Percentiles rank a stretch among this genome's conserved stretches.
These are phyloP conservation scores for Calocybe indica DNA, from an alignment of 768 basidiomycete genomes.

Conservation along the genomic window DNA sequence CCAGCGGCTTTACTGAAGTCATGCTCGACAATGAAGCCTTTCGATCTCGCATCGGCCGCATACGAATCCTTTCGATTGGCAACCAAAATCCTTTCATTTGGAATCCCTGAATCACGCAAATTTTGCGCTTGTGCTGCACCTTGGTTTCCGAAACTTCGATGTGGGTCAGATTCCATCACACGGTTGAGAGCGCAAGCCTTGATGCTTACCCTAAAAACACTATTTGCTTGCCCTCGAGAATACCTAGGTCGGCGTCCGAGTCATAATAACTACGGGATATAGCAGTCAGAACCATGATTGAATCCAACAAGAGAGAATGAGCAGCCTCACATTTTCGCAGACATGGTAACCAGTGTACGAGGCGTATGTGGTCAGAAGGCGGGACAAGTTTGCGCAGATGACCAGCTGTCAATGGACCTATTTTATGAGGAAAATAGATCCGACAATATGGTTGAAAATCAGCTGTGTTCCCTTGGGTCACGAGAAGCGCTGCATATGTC, in stretches of 20 bases:
- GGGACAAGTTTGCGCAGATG: no score
- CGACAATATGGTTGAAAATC: no score
- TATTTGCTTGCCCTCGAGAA: constrained; percentile 44
- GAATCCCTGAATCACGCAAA: constrained; percentile 54
- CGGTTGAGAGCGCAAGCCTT: background rate
- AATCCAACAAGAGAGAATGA: no score
- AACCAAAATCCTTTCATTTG: constrained; percentile 54
- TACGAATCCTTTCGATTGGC: constrained; percentile 55
- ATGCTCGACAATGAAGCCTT: constrained; percentile 52
- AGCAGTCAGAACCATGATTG: background rate
- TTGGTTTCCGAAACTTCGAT: constrained; percentile 56
- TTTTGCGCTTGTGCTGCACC: constrained; percentile 65
- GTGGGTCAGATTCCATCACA: background rate
- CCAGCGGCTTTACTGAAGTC: constrained; percentile 50
- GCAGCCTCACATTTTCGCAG: constrained; percentile 49
- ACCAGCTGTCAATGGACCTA: no score
- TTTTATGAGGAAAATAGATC: no score
- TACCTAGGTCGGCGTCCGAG: constrained; percentile 46
- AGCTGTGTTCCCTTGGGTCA: no score
- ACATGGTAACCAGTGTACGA: constrained; percentile 17
- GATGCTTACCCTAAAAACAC: constrained; percentile 51
- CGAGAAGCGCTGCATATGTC: no score
- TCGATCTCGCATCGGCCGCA: constrained; percentile 49
- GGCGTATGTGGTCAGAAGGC: no score
- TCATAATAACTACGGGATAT: constrained; percentile 46